Conservation (phyloP, 2,329 filamentous ascomycete species). For the Cylindrodendrum hubeiense region DNA sequence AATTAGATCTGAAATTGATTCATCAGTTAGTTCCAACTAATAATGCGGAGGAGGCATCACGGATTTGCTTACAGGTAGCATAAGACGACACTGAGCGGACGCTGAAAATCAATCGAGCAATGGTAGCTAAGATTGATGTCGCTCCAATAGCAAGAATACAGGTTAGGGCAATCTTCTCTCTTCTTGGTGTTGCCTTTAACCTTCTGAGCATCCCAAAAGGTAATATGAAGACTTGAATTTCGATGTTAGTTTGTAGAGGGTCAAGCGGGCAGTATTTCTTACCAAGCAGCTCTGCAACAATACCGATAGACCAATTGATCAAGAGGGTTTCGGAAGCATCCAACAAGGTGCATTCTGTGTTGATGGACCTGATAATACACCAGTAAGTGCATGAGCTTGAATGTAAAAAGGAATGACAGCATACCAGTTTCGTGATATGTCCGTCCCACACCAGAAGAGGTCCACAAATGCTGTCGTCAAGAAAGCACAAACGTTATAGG, state of each 20-base stretch:
- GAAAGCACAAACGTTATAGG: neutral
- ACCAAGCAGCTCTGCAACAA: neutral
- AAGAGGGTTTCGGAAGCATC: neutral
- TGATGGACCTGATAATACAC: neutral
- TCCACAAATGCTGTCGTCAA: neutral
- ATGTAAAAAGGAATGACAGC: no score
- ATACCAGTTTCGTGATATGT: constrained; percentile 2
- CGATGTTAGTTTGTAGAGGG: neutral
- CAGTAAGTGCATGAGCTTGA: neutral
- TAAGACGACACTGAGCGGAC: neutral
- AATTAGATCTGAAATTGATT: neutral
- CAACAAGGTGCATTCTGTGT: neutral
- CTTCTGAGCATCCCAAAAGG: constrained; percentile 6
- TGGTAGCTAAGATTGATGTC: neutral
- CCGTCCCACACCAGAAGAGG: constrained; percentile 1
- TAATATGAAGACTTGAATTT: neutral
- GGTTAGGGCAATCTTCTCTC: constrained; percentile 2
- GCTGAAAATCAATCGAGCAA: neutral
- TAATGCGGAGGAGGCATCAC: neutral
- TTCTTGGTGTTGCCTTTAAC: neutral
- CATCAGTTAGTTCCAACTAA: neutral
- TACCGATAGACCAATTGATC: constrained; percentile 5
- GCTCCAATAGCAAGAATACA: neutral
- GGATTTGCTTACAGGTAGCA: neutral
- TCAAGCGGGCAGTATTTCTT: neutral